Base-by-base conservation (phyloP, 2,329 filamentous ascomycete species). In the Thermothelomyces thermophilus region DNA sequence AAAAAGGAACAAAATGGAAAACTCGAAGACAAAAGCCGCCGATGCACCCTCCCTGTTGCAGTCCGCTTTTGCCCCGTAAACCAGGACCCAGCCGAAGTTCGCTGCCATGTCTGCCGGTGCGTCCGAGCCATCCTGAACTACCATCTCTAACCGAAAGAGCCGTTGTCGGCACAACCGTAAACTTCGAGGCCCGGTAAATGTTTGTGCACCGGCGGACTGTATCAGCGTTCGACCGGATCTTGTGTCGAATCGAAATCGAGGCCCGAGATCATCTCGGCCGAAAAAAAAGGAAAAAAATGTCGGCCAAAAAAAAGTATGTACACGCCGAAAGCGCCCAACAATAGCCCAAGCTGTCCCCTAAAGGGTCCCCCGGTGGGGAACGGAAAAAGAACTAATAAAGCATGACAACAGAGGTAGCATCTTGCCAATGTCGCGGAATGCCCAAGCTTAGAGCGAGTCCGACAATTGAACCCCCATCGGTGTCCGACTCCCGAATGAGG, bases 251-350 rank as follows among this genome's bases (percentile, higher is more conserved):
- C 10, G 11, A 41, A 13, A 39, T 1, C 31, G 20, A 11, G 35
- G 22, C n/a, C n/a, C n/a, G 24, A 26, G 43, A 39, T 22, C 34
- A 30, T 39, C 13, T 13, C 34, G 28, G 30, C 26, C 33, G 30
- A 41, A 48, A 47, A n/a, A n/a, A n/a, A n/a, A n/a, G 35, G 22
- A 30, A 26, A 46, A 39, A 30, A 39, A 30, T 39, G n/a, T 13
- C 34, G 28, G 30, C 26, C 33, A 34, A 41, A 48, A 47, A n/a
- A n/a, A n/a, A n/a, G n/a, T 54, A 56, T 56, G 52, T 54, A 56
- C 52, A 52, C 20, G 30, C 26, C 17, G 41, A 28, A 41, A 41
- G 8, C 26, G 35, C 24, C n/a, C 13, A 33, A 24, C n/a, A 13
- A 30, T 20, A 20, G 14, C 58, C 35, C 42, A 46, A 50, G 30